Evolutionary conservation across 73 alveolate species (phyloP).

Genomic region (Paramecium octaurelia): DNA sequence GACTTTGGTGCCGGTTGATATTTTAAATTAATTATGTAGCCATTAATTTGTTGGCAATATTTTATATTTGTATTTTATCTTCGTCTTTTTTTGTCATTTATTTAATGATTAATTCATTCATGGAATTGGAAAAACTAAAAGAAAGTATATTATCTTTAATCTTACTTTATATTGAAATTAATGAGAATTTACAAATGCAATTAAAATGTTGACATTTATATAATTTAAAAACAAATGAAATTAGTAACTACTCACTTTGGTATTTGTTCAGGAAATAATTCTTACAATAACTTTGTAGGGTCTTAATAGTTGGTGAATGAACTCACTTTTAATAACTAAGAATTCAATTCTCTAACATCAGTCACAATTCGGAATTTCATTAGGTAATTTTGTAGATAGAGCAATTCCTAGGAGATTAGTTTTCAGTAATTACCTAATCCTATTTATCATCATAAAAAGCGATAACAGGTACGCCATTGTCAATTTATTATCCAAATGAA

Average conservation of each 20-base stretch:
- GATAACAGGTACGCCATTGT: conserved; percentile 85
- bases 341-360: conserved; percentile 27
- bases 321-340: neutral
- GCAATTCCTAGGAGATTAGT: neutral
- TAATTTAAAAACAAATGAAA: neutral
- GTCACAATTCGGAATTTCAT: neutral
- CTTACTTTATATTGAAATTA: no score
- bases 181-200: neutral
- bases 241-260: neutral
- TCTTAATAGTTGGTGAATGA: neutral
- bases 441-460: conserved; percentile 74
- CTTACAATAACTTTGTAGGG: neutral
- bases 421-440: conserved; percentile 72
- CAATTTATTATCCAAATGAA: conserved; percentile 86
- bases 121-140: no score
- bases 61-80: no score
- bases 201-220: neutral
- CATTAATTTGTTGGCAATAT: neutral
- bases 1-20: conserved; percentile 69
- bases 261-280: neutral
- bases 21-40: neutral
- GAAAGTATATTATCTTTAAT: no score
- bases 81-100: neutral
- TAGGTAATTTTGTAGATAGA: neutral
- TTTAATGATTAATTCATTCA: no score